Percentiles rank a stretch among this genome's conserved stretches.
Conservation (phyloP, 805 yeast species). For the Barnettozyma sucrosica region DNA sequence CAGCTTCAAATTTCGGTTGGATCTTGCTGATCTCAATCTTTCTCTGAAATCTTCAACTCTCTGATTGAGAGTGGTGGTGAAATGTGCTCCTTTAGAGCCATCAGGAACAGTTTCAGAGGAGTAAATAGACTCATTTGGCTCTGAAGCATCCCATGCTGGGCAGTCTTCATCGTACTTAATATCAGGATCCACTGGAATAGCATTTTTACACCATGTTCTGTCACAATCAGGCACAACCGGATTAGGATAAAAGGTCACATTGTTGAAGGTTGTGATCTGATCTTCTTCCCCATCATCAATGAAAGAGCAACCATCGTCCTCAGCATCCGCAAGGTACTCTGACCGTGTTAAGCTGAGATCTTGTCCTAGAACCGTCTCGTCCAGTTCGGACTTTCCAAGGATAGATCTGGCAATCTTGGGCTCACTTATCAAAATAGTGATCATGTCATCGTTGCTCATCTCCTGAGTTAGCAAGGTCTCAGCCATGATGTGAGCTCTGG, state of each 20-base stretch:
- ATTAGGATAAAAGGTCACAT: not conserved
- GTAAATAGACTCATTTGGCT: not conserved
- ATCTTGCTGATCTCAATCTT: constrained; percentile 2
- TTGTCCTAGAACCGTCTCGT: not conserved
- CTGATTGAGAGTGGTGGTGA: not conserved
- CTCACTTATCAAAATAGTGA: constrained; percentile 7
- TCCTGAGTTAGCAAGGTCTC: not conserved
- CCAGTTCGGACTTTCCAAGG: not conserved
- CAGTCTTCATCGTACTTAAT: not conserved
- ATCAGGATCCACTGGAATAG: not conserved
- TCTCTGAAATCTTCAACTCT: constrained; percentile 4
- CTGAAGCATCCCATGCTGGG: not conserved
- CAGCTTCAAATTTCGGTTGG: not conserved
- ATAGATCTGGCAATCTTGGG: constrained; percentile 5
- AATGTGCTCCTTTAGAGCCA: not conserved
- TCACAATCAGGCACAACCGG: not conserved
- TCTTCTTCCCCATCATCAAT: not conserved
- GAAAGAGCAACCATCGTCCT: not conserved
- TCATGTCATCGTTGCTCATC: constrained; percentile 8
- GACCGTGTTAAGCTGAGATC: not conserved
- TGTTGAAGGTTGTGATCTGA: not conserved
- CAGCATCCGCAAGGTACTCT: constrained; percentile 2
- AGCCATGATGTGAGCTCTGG: not conserved
- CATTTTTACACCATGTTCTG: not conserved
- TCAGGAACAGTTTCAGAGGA: not conserved